Base-by-base conservation (phyloP, 1,139 yeast species). In the Lizanozyma gosingica region DNA sequence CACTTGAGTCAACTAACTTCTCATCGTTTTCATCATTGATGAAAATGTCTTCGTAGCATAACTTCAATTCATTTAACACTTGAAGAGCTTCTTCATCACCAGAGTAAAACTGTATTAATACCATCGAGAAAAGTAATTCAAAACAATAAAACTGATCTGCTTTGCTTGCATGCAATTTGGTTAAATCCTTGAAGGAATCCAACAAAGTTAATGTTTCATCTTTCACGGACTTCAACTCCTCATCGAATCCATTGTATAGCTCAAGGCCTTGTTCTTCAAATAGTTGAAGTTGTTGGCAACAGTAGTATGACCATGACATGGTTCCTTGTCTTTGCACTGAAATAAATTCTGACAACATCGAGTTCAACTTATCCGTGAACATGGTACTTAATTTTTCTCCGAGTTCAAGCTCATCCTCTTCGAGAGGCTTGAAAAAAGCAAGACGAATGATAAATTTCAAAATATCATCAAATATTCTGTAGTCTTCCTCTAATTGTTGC, bases 121-220 rank as follows among this genome's bases (percentile, higher is more conserved):
- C 83, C 73, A 86, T 77, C 1, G 96, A 83, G 44, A 85, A 78
- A 39, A 92, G 64, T 37, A 86, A 64, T 55, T 87, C 94, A 54
- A 84, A 82, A n/a, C 73, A 65, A 40, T 54, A 55, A 11, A 61
- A 55, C 36, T 63, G 64, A 34, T 59, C 61, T 4, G 18, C 32
- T 3, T 15, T 36, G 11, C 15, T 34, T 3, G 36, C 27, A 15
- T 35, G 32, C 15, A 14, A 6, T 15, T 18, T 33, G n/a, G 8
- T 33, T 14, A 15, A 15, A 14, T 33, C 34, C 15, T 33, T 33
- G 6, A 14, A n/a, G 6, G 14, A 33, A 33, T 14, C 34, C n/a
- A 33, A 33, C n/a, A 22, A 22, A 11, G 11, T 62, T 35, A 76
- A 56, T 2, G 86, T 74, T 44, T 77, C 76, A 2, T 61, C 52